phyloP scores from a whole-genome alignment of 768 basidiomycete species.

The Panellus pusillus region DNA sequence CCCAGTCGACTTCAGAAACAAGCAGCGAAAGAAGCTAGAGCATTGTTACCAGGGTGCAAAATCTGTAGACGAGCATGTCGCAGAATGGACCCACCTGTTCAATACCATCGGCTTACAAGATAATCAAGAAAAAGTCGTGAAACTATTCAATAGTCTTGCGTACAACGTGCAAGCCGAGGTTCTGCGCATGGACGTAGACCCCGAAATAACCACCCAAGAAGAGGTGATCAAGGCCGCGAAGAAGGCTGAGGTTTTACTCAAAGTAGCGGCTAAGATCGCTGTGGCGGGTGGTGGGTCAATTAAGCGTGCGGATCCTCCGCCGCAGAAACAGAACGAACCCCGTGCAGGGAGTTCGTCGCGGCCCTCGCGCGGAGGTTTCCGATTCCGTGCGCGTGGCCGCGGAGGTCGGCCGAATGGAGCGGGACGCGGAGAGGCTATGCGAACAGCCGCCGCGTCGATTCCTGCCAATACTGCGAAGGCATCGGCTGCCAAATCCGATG shows the following conservation, averaged over 20 bases:
- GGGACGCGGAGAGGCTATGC: background rate
- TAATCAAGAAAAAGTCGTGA: slow-evolving; percentile 19
- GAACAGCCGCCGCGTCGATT: background rate
- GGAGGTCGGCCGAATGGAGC: no score
- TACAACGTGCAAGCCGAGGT: slow-evolving; percentile 22
- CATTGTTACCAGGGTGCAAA: background rate
- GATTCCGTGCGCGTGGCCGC: no score
- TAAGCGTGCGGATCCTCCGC: no score
- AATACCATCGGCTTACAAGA: slow-evolving; percentile 22
- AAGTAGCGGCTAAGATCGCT: no score
- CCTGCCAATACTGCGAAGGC: background rate
- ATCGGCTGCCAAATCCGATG: no score
- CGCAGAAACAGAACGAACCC: no score
- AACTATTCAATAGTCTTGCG: slow-evolving; percentile 26
- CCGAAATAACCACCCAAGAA: slow-evolving; percentile 6
- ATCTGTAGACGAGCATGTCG: slow-evolving; percentile 23
- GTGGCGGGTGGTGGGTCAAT: no score
- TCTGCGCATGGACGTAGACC: slow-evolving; percentile 20
- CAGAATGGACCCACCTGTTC: slow-evolving; percentile 23
- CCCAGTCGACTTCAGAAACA: slow-evolving; percentile 28
- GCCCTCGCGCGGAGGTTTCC: no score
- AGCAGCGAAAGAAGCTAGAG: background rate
- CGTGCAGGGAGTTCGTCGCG: no score
- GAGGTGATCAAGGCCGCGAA: slow-evolving; percentile 29
- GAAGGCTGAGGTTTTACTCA: slow-evolving; percentile 1